Evolutionary conservation across 2,329 filamentous ascomycete species (phyloP), one percentile per base, ranked within the genome.

Genomic region (Ilyonectria robusta): DNA sequence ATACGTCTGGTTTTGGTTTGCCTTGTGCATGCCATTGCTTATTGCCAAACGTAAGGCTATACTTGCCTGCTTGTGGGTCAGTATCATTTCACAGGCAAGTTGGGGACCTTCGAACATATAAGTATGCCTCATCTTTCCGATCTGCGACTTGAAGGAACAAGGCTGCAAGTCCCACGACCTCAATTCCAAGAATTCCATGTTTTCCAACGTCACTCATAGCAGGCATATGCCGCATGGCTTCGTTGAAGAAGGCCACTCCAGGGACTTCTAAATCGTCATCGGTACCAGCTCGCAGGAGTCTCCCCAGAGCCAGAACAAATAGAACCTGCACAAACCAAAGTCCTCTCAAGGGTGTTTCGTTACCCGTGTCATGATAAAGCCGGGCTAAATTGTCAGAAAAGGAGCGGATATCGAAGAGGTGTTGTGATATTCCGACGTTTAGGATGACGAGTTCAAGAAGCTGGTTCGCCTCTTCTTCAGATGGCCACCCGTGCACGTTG

Each of bases 351-450:
- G 53, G 51, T 6, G 60, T 31, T 8, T 57, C 60, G 31, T 50
- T 63, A 17, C 21, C 37, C 2, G 55, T 58, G 40, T 60, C 61
- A 15, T 51, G 61, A 35, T 60, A 67, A 2, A 67, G 51, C 4
- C 56, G 56, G 4, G 61, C 63, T 5, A 70, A 7, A 11, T 63
- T 69, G 23, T 70, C 66, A 0, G 68, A 70, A 33, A 69, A 70
- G 8, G 56, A 57, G 17, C 66, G 54, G 6, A 59, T 63, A 7
- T 70, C 66, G 48, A 70, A 70, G 7, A 70, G 37, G 10, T 70
- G 62, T 17, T 70, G 68, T 2, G 68, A 70, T 56, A 70, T 70
- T 47, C 62, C 68, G n/a, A 70, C 66, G 11, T 70, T 66, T 4
- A 69, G 48, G 9, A 66, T 64, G 13, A 70, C 66, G 6, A 69